Conservation (phyloP, 2,329 filamentous ascomycete genomes). For the Penicillium sp. region DNA sequence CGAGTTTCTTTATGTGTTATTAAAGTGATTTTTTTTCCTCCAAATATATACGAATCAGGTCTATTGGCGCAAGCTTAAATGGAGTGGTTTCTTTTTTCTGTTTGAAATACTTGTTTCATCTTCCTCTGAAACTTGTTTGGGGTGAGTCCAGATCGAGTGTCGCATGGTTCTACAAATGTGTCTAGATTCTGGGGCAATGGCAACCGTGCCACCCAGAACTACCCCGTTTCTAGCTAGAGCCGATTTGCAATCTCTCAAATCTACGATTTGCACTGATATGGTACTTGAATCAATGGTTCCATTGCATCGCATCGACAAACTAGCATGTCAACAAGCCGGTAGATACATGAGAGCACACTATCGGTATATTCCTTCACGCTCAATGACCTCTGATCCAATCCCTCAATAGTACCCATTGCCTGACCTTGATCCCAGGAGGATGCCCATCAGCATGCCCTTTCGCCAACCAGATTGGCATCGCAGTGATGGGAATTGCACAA, state of each 20-base stretch:
- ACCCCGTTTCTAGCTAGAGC: too few species aligned
- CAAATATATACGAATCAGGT: constrained; percentile 24
- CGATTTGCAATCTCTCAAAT: too few species aligned
- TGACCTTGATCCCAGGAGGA: too few species aligned
- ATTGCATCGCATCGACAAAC: constrained; percentile 1
- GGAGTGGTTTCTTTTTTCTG: constrained; percentile 18
- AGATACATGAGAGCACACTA: neutral
- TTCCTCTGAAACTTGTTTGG: neutral
- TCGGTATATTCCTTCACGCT: neutral
- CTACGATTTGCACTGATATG: neutral
- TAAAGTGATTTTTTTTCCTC: constrained; percentile 30
- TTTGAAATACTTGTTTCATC: constrained; percentile 5
- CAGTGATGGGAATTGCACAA: neutral
- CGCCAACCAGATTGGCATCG: neutral
- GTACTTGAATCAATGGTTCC: neutral
- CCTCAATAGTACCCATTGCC: too few species aligned
- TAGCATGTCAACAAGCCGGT: neutral
- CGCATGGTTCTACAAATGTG: neutral
- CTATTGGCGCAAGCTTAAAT: constrained; percentile 22
- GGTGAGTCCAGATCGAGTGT: neutral
- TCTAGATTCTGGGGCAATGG: too few species aligned
- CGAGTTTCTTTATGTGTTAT: constrained; percentile 32
- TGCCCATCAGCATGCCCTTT: neutral
- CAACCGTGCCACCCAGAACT: too few species aligned
- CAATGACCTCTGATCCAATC: neutral